Conservation (phyloP, 2,329 filamentous ascomycete genomes). For the Paecilomyces dactylethromorphus region DNA sequence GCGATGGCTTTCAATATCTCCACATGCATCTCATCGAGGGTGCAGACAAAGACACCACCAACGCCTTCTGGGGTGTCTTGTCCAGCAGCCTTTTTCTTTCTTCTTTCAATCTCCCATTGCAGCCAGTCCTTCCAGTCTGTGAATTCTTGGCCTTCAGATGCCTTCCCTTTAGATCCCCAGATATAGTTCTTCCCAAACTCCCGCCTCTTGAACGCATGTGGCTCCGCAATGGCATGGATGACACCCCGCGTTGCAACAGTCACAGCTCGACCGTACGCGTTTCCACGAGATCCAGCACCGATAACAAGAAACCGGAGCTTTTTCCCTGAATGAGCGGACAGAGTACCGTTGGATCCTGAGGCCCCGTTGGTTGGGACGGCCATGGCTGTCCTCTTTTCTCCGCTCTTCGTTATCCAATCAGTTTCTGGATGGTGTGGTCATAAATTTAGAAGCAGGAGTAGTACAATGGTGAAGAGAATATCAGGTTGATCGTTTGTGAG, state of each 20-base stretch:
- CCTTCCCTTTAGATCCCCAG: slow-evolving; percentile 49
- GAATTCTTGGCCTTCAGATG: slow-evolving; percentile 62
- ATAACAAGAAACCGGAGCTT: slow-evolving; percentile 66
- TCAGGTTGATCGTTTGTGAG: not conserved
- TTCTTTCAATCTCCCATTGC: slow-evolving; percentile 60
- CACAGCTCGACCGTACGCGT: slow-evolving; percentile 65
- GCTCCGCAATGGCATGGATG: slow-evolving; percentile 75
- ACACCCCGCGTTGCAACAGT: slow-evolving; percentile 58
- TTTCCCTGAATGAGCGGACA: slow-evolving; percentile 2
- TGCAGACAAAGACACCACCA: slow-evolving; percentile 64
- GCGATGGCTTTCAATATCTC: slow-evolving; percentile 72
- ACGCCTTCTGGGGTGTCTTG: slow-evolving; percentile 34
- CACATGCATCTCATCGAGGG: slow-evolving; percentile 82
- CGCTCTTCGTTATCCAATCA: not conserved
- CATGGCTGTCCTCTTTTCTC: not conserved
- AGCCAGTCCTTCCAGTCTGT: slow-evolving; percentile 68
- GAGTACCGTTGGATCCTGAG: not conserved
- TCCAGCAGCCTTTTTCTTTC: slow-evolving; percentile 47
- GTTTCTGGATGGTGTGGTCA: not conserved
- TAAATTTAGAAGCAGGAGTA: not conserved
- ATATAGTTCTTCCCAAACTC: slow-evolving; percentile 67
- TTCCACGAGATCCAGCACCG: slow-evolving; percentile 74
- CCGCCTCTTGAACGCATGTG: slow-evolving; percentile 67
- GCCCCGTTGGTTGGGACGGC: not conserved
- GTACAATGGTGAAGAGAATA: not conserved